Evolutionary conservation across 225 moss, liverwort and hornwort species (phyloP).

Genomic region (Rhytidiadelphus loreus): DNA sequence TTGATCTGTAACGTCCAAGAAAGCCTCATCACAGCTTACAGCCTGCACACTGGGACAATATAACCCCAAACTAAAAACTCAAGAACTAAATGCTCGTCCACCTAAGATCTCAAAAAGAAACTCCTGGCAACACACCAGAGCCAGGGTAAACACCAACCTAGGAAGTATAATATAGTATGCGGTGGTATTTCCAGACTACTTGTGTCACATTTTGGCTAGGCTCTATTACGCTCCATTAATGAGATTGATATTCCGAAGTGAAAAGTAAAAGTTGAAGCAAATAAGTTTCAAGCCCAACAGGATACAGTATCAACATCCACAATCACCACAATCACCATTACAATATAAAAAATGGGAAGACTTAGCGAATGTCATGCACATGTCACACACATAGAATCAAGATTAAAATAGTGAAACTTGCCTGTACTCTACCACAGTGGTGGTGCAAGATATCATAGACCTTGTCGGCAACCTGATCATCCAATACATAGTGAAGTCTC

Average conservation of each 20-base stretch:
- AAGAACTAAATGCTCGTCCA: not conserved
- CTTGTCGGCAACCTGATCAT: slow-evolving; percentile 80
- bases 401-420: slow-evolving; percentile 11
- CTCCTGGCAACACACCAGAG: not conserved
- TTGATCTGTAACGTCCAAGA: slow-evolving; percentile 80
- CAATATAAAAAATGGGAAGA: not conserved
- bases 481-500: not conserved
- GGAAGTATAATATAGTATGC: not conserved
- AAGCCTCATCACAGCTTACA: slow-evolving; percentile 99
- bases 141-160: not conserved
- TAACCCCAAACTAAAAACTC: not conserved
- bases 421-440: slow-evolving; percentile 82
- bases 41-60: slow-evolving; percentile 41
- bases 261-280: not conserved
- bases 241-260: not conserved
- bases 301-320: not conserved
- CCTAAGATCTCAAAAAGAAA: not conserved
- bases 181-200: not conserved
- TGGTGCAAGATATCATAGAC: slow-evolving; percentile 91
- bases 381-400: not conserved
- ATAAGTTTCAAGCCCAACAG: not conserved
- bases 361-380: not conserved
- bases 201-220: not conserved
- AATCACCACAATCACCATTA: not conserved
- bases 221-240: not conserved